Conservation (phyloP, 2,329 filamentous ascomycete species). For the Ciborinia camelliae region DNA sequence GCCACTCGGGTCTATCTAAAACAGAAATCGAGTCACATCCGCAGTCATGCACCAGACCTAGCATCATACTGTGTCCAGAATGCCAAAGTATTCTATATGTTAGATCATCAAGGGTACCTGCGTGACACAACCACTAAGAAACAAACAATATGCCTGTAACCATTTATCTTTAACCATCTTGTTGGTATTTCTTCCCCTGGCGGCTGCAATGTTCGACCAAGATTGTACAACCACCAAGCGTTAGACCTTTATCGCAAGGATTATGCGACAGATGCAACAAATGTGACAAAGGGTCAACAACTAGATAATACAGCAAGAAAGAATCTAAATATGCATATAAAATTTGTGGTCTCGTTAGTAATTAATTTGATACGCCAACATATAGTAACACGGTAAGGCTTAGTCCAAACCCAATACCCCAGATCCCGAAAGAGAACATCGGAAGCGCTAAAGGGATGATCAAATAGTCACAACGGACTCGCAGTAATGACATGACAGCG, state of each 20-base stretch:
- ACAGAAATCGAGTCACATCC: slow-evolving; percentile 7
- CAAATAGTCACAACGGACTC: background rate
- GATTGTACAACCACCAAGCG: background rate
- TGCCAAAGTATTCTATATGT: background rate
- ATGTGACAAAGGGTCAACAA: background rate
- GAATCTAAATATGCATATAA: background rate
- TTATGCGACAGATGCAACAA: background rate
- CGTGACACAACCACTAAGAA: background rate
- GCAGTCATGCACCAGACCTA: slow-evolving; percentile 7
- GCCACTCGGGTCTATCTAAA: slow-evolving; percentile 10
- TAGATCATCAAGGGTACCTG: slow-evolving; percentile 1
- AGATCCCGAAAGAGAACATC: background rate
- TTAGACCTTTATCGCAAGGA: slow-evolving; percentile 7
- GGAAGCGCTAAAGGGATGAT: background rate
- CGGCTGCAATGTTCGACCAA: background rate
- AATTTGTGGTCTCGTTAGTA: background rate
- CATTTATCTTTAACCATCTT: slow-evolving; percentile 11
- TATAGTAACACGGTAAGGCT: background rate
- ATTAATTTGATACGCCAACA: background rate
- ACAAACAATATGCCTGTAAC: slow-evolving; percentile 2
- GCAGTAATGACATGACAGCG: background rate
- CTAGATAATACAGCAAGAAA: background rate
- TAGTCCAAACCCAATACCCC: background rate
- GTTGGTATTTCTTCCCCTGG: slow-evolving; percentile 5
- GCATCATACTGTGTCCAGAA: background rate